These are phyloP conservation scores for Penicillium sp. DNA, from an alignment of 2,329 filamentous ascomycete species.

Conservation along the genomic window DNA sequence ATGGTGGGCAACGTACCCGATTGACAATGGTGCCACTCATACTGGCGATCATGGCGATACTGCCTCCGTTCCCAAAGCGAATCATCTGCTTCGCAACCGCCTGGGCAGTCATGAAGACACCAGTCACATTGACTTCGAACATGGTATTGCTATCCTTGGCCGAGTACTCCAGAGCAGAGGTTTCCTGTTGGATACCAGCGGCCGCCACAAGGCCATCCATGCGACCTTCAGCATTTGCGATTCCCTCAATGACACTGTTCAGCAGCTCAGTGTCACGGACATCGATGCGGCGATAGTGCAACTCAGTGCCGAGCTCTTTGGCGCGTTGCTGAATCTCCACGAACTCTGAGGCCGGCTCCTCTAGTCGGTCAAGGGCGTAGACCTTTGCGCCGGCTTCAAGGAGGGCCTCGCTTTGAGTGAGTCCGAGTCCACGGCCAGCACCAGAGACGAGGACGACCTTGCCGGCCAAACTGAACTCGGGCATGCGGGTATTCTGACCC, in stretches of 20 bases:
- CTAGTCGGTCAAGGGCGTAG: constrained; percentile 50
- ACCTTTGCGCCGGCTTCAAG: constrained; percentile 73
- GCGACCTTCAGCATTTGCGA: constrained; percentile 71
- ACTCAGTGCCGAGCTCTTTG: constrained; percentile 65
- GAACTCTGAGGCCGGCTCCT: constrained; percentile 62
- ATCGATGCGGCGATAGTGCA: constrained; percentile 79
- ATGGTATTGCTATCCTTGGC: constrained; percentile 65
- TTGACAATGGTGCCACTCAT: constrained; percentile 67
- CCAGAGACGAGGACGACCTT: constrained; percentile 74
- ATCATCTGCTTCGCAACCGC: constrained; percentile 69
- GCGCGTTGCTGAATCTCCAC: constrained; percentile 67
- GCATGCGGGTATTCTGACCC: constrained; percentile 52
- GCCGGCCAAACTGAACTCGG: constrained; percentile 75
- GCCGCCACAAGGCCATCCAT: constrained; percentile 80
- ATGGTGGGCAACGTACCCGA: constrained; percentile 38
- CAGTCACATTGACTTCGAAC: constrained; percentile 66
- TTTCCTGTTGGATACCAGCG: constrained; percentile 78
- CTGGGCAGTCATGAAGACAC: constrained; percentile 66
- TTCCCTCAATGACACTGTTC: constrained; percentile 68
- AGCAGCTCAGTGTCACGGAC: constrained; percentile 73
- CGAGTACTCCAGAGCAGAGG: constrained; percentile 76
- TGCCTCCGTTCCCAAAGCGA: constrained; percentile 61
- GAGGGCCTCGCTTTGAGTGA: constrained; percentile 73
- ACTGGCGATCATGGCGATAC: constrained; percentile 65
- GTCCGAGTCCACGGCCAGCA: constrained; percentile 72